A percentile compares a stretch with the other conserved stretches of the same genome.
Evolutionary conservation across 441 rosid genomes (phyloP).

Genomic region (Erodium texanum): DNA sequence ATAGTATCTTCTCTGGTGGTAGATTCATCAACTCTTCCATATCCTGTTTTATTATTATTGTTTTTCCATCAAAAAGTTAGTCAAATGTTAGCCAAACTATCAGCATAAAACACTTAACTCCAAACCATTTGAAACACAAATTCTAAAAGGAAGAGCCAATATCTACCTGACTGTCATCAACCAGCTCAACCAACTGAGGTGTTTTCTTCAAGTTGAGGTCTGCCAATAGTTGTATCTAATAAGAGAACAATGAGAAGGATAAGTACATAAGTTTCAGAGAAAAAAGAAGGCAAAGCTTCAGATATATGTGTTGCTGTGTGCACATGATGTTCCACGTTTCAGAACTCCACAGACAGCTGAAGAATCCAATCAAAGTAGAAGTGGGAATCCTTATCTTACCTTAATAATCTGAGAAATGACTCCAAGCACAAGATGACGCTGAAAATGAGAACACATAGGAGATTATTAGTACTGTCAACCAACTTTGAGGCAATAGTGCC

Average conservation of each 20-base stretch:
- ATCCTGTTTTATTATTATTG: slow-evolving; percentile 39
- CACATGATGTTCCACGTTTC: not conserved
- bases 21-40: slow-evolving; percentile 90
- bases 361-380: slow-evolving; percentile 5
- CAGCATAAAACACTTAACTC: not conserved
- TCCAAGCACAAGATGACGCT: slow-evolving; percentile 97
- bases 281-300: slow-evolving; percentile 13
- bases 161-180: slow-evolving; percentile 67
- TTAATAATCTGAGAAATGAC: slow-evolving; percentile 93
- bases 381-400: slow-evolving; percentile 47
- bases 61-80: not conserved
- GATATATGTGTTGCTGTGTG: not conserved
- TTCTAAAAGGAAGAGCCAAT: slow-evolving; percentile 1
- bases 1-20: slow-evolving; percentile 87
- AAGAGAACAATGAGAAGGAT: slow-evolving; percentile 2
- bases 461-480: slow-evolving; percentile 10
- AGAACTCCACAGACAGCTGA: not conserved
- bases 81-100: not conserved
- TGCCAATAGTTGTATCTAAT: slow-evolving; percentile 87
- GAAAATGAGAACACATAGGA: slow-evolving; percentile 27
- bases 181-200: slow-evolving; percentile 86
- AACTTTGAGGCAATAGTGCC: slow-evolving; percentile 7
- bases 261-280: slow-evolving; percentile 18
- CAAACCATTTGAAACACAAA: slow-evolving; percentile 11
- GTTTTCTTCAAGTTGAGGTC: slow-evolving; percentile 95